Percentiles rank a stretch among this genome's conserved stretches.
These are phyloP conservation scores for Liriodendron chinense DNA, from an alignment of 164 flowering plant genomes.

Conservation along the genomic window DNA sequence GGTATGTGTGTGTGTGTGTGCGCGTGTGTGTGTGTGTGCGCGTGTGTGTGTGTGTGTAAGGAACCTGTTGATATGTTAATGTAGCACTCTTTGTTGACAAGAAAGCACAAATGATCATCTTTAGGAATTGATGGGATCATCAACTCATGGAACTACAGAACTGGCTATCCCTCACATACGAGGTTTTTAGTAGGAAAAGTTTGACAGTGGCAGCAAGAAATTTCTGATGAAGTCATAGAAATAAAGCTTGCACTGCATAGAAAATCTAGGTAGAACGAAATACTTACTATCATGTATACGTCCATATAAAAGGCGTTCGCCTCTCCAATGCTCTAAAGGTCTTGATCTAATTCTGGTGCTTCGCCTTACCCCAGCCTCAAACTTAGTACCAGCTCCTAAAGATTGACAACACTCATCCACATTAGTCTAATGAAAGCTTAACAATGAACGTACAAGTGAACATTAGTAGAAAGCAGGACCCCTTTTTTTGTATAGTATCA, in stretches of 20 bases:
- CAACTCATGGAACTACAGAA: no score
- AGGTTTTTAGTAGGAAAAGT: background rate
- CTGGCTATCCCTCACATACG: background rate
- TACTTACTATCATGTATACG: conserved; percentile 69
- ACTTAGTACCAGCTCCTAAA: conserved; percentile 56
- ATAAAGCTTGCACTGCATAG: background rate
- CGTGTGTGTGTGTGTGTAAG: no score
- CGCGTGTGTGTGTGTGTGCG: no score
- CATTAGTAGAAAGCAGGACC: no score
- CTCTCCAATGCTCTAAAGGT: conserved; percentile 84
- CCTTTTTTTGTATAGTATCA: background rate
- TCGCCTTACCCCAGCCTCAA: conserved; percentile 57
- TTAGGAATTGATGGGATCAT: background rate
- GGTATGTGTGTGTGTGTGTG: no score
- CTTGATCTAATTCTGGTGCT: conserved; percentile 68
- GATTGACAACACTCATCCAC: background rate
- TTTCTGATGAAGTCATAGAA: background rate
- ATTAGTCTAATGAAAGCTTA: background rate
- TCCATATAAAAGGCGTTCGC: conserved; percentile 72
- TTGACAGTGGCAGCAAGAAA: background rate
- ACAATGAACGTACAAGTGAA: no score
- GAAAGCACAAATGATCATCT: no score
- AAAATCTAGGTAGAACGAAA: background rate
- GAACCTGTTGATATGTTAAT: no score
- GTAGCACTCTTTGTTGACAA: no score